Percentiles rank a stretch among this genome's conserved stretches.
Evolutionary conservation across 164 flowering plant species (phyloP).

Genomic region (Taxillus chinensis): DNA sequence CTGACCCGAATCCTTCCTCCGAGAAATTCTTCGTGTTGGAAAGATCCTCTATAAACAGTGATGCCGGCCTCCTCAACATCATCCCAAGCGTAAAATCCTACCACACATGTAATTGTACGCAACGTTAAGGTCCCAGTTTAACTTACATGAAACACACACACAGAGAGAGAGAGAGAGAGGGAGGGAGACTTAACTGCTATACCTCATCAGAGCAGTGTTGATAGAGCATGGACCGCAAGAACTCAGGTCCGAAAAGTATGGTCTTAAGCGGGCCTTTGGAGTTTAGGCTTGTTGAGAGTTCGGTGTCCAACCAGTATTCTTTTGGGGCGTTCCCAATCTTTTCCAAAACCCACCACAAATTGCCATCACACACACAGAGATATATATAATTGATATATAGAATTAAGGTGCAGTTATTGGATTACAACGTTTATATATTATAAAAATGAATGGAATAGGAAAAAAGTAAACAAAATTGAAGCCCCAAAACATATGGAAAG

Average conservation of each 20-base stretch:
- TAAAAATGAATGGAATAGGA: too few species aligned
- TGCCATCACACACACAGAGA: too few species aligned
- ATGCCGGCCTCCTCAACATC: conserved; percentile 14
- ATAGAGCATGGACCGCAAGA: conserved; percentile 16
- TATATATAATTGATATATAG: too few species aligned
- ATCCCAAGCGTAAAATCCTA: conserved; percentile 24
- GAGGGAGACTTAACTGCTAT: neutral
- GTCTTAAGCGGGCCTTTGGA: conserved; percentile 1
- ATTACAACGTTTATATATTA: too few species aligned
- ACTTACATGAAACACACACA: too few species aligned
- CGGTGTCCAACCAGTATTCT: conserved; percentile 31
- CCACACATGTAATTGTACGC: too few species aligned
- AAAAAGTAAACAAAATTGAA: too few species aligned
- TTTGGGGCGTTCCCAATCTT: conserved; percentile 3
- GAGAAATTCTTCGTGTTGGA: conserved; percentile 8
- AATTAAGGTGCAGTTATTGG: too few species aligned
- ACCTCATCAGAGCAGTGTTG: conserved; percentile 33
- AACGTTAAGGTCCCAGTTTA: too few species aligned
- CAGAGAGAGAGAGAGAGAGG: neutral
- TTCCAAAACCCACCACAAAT: too few species aligned
- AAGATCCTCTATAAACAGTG: conserved; percentile 12
- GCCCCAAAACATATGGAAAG: too few species aligned
- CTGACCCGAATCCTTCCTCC: neutral
- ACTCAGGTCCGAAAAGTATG: conserved; percentile 23
- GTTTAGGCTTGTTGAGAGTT: conserved; percentile 11